phyloP scores from a whole-genome alignment of 1,284 basidiomycete species.

The Coriolopsis trogii region DNA sequence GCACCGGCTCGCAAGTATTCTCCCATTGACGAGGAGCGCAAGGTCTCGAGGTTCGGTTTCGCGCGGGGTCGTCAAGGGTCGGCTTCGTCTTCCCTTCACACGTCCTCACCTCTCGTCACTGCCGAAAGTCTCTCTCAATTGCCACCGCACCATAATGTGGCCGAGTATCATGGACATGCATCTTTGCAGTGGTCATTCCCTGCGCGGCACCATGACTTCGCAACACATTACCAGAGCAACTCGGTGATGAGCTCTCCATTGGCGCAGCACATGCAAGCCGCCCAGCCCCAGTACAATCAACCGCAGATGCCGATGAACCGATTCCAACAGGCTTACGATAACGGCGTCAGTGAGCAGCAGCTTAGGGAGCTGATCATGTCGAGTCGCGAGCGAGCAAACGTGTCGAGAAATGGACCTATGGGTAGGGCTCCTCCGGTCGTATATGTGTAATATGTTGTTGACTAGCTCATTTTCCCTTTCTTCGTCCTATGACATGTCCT shows the following conservation, averaged over 20 bases:
- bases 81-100: slow-evolving; percentile 62
- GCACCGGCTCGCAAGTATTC: slow-evolving; percentile 32
- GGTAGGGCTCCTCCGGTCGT: slow-evolving; percentile 54
- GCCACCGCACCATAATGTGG: slow-evolving; percentile 45
- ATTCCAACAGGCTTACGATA: slow-evolving; percentile 60
- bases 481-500: slow-evolving; percentile 25
- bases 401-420: slow-evolving; percentile 38
- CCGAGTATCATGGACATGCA: slow-evolving; percentile 38
- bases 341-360: slow-evolving; percentile 67
- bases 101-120: slow-evolving; percentile 56
- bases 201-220: slow-evolving; percentile 44
- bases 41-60: slow-evolving; percentile 83
- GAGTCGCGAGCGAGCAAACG: slow-evolving; percentile 57
- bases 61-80: slow-evolving; percentile 73
- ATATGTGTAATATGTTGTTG: slow-evolving; percentile 46
- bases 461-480: slow-evolving; percentile 25
- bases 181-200: slow-evolving; percentile 51
- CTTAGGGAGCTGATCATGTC: slow-evolving; percentile 73
- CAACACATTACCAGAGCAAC: slow-evolving; percentile 37
- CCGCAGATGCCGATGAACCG: slow-evolving; percentile 40
- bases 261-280: slow-evolving; percentile 47
- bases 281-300: slow-evolving; percentile 28
- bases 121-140: slow-evolving; percentile 48
- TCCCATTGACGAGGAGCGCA: slow-evolving; percentile 68
- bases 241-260: slow-evolving; percentile 51